Conservation (phyloP, 2,329 filamentous ascomycete genomes). For the Tolypocladium tropicale region DNA sequence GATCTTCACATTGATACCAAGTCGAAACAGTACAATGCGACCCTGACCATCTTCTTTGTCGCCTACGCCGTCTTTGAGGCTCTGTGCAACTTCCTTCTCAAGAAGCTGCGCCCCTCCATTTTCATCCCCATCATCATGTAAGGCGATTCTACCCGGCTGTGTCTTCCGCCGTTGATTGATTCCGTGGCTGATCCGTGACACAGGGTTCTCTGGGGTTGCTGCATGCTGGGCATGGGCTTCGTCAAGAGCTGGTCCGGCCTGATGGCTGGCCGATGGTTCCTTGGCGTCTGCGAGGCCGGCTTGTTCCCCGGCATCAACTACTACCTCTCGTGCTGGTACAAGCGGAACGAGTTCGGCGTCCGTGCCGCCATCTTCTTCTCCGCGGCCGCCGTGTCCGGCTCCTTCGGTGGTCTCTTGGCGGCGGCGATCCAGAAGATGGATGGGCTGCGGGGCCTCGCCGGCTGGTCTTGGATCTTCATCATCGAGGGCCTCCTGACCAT, state of each 20-base stretch:
- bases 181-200: conserved; percentile 9
- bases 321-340: conserved; percentile 79
- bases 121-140: conserved; percentile 79
- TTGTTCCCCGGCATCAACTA: conserved; percentile 71
- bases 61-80: conserved; percentile 74
- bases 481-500: conserved; percentile 63
- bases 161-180: too few relatives aligned
- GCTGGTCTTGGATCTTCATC: conserved; percentile 59
- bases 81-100: conserved; percentile 70
- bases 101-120: conserved; percentile 61
- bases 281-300: conserved; percentile 66
- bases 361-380: conserved; percentile 77
- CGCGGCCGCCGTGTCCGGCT: conserved; percentile 68
- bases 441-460: conserved; percentile 44
- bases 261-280: conserved; percentile 58
- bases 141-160: too few relatives aligned
- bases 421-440: conserved; percentile 63
- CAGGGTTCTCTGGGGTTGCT: conserved; percentile 54
- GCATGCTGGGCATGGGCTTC: conserved; percentile 62
- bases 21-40: conserved; percentile 57
- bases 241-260: conserved; percentile 52
- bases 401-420: conserved; percentile 64
- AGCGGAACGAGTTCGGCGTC: conserved; percentile 67
- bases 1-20: conserved; percentile 48
- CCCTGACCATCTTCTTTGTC: conserved; percentile 77